Evolutionary conservation across 495 filamentous ascomycete genomes (phyloP), one percentile per base, ranked within the genome.

Genomic region (Aspergillus haitiensis): DNA sequence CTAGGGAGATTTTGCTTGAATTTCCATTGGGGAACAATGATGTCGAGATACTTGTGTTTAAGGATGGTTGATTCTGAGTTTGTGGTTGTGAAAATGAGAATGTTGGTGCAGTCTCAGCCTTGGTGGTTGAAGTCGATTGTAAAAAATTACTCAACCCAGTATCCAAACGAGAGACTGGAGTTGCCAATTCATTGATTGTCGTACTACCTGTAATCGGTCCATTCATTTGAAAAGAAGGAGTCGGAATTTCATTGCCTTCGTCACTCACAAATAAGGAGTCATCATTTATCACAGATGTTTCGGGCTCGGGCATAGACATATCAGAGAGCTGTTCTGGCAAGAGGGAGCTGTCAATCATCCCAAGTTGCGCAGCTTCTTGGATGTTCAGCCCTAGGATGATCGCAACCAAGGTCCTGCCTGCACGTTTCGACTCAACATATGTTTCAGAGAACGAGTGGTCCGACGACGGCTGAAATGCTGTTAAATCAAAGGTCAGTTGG

Each of bases 361-460:
- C 76, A 52, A 78, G 65, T 13, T 63, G 63, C 33, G 75, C 75
- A 18, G 81, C 77, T 67, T 82, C 73, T 59, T 70, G 68, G 56
- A 81, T 75, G 47, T 61, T 77, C 60, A 83, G 64, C n/a, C 82
- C 82, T 61, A 83, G 77, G 44, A 82, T 73, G 33, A 84, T 67
- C 3, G 81, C 76, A 15, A 75, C 73, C 16, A 82, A 59, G 18
- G 65, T 80, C 66, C 82, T 72, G 16, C 78, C 76, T 13, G 70
- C 66, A 37, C 81, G 77, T 64, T 84, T 84, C 18, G 66, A 69
- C 63, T 84, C 82, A 12, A 84, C 81, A 65, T 68, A 72, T 16
- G 59, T 72, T 12, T 76, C 72, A 0, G 82, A 84, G 54, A 81
- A 84, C 11, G 75, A 66, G 62, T 82, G 82, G 13, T 80, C 77